Percentiles rank a stretch among this genome's conserved stretches.
These are phyloP conservation scores for Nematodospora anomalae DNA, from an alignment of 1,139 yeast genomes.

Conservation along the genomic window DNA sequence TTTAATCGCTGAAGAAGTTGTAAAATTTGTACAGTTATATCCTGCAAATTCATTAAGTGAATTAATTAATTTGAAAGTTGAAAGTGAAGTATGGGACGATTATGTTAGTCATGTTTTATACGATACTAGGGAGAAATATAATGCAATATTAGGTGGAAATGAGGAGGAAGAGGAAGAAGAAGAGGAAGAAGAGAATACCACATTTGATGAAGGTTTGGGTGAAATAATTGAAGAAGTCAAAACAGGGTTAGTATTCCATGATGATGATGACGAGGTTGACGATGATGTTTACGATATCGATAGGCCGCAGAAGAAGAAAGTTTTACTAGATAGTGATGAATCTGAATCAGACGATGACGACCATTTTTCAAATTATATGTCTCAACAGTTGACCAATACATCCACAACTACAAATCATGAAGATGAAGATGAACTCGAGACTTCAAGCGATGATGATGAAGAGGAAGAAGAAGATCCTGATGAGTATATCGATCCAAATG, in stretches of 20 bases:
- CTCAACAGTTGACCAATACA: slow-evolving; percentile 70
- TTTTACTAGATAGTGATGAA: slow-evolving; percentile 24
- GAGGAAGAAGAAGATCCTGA: slow-evolving; percentile 39
- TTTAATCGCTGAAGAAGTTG: slow-evolving; percentile 94
- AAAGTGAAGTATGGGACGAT: slow-evolving; percentile 71
- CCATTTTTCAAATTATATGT: slow-evolving; percentile 74
- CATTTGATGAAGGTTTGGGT: slow-evolving; percentile 50
- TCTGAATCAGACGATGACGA: slow-evolving; percentile 35
- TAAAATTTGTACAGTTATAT: slow-evolving; percentile 81
- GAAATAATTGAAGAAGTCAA: slow-evolving; percentile 45
- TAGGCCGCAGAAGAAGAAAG: slow-evolving; percentile 15
- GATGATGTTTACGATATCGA: slow-evolving; percentile 24
- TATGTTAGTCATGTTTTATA: slow-evolving; percentile 83
- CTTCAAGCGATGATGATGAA: slow-evolving; percentile 23
- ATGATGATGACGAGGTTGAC: slow-evolving; percentile 28
- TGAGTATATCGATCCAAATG: slow-evolving; percentile 77
- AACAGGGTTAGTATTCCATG: slow-evolving; percentile 37
- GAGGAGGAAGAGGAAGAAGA: slow-evolving; percentile 40
- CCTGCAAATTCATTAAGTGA: slow-evolving; percentile 62
- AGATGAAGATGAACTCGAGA: slow-evolving; percentile 20
- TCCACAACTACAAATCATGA: slow-evolving; percentile 42
- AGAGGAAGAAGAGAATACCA: slow-evolving; percentile 37
- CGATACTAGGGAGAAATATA: slow-evolving; percentile 90
- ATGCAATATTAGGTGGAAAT: slow-evolving; percentile 78
- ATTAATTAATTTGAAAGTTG: slow-evolving; percentile 57